Evolutionary conservation across 177 flowering plant species (phyloP).

Genomic region (Vitis hybrid): DNA sequence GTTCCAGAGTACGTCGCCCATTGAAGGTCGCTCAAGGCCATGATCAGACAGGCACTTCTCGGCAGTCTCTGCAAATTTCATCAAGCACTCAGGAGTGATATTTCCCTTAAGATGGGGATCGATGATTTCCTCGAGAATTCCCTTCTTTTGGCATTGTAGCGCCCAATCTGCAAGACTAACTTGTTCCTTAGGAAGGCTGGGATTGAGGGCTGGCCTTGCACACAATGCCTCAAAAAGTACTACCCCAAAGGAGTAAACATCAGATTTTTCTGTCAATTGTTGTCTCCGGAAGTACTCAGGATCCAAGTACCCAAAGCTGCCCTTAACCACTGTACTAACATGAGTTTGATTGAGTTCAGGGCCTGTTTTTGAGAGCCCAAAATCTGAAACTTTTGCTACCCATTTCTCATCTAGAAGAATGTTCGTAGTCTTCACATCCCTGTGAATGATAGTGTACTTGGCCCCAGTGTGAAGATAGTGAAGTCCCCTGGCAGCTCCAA

Average conservation of each 20-base stretch:
- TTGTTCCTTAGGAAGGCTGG: constrained; percentile 63
- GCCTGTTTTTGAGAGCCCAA: constrained; percentile 77
- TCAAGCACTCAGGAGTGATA: constrained; percentile 48
- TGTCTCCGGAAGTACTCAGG: constrained; percentile 71
- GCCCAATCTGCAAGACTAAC: constrained; percentile 82
- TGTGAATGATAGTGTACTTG: constrained; percentile 63
- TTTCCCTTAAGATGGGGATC: constrained; percentile 57
- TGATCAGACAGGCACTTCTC: constrained; percentile 62
- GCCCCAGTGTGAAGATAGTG: constrained; percentile 86
- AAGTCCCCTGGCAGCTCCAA: constrained; percentile 76
- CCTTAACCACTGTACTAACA: constrained; percentile 74
- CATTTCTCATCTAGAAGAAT: constrained; percentile 68
- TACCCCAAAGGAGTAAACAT: constrained; percentile 79
- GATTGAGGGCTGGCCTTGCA: constrained; percentile 58
- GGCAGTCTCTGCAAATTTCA: constrained; percentile 56
- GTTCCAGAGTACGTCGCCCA: constrained; percentile 77
- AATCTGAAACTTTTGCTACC: constrained; percentile 83
- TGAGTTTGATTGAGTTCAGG: constrained; percentile 54
- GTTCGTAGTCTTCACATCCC: constrained; percentile 83
- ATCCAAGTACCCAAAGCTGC: constrained; percentile 75
- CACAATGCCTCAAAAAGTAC: constrained; percentile 70
- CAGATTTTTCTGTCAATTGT: constrained; percentile 74
- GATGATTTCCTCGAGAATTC: constrained; percentile 43
- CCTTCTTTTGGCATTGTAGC: constrained; percentile 38
- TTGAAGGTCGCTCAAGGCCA: constrained; percentile 65